Evolutionary conservation across 345 rosid species (phyloP).

Genomic region (Cardamine resedifolia): DNA sequence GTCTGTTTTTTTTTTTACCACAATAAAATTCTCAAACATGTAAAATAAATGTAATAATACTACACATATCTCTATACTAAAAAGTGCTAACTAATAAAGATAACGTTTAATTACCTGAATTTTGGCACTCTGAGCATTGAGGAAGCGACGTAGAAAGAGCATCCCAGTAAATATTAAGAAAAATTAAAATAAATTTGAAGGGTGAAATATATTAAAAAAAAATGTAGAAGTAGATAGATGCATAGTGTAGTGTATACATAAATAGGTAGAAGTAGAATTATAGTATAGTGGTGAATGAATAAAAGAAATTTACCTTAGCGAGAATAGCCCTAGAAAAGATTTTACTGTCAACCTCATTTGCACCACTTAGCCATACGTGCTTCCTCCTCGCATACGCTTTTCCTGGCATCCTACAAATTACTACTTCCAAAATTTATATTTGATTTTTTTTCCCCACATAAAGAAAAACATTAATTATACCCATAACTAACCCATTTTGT

Average conservation of each 20-base stretch:
- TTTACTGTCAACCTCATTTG: slow-evolving; percentile 88
- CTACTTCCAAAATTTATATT: slow-evolving; percentile 5
- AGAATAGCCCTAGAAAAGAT: slow-evolving; percentile 90
- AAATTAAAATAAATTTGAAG: background rate
- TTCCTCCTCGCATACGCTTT: slow-evolving; percentile 80
- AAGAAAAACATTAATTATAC: slow-evolving; percentile 4
- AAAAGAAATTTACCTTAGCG: slow-evolving; percentile 62
- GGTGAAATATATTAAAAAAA: background rate
- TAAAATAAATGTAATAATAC: background rate
- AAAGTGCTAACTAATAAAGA: background rate
- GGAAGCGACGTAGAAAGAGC: background rate
- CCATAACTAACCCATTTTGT: slow-evolving; percentile 19
- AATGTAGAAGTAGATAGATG: background rate
- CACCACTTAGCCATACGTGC: slow-evolving; percentile 84
- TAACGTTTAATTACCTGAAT: slow-evolving; percentile 7
- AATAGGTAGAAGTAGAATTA: slow-evolving; percentile 4
- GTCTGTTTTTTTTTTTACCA: slow-evolving; percentile 53
- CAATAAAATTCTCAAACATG: slow-evolving; percentile 3
- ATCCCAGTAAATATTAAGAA: background rate
- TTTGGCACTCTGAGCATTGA: slow-evolving; percentile 30
- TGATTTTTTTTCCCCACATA: background rate
- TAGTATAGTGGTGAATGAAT: background rate
- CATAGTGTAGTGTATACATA: background rate
- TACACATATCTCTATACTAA: background rate
- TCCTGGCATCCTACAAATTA: slow-evolving; percentile 76